A percentile compares a stretch with the other conserved stretches of the same genome.
Evolutionary conservation across 1,139 yeast genomes (phyloP).

Genomic region (Yamadazyma songkhlaensis): DNA sequence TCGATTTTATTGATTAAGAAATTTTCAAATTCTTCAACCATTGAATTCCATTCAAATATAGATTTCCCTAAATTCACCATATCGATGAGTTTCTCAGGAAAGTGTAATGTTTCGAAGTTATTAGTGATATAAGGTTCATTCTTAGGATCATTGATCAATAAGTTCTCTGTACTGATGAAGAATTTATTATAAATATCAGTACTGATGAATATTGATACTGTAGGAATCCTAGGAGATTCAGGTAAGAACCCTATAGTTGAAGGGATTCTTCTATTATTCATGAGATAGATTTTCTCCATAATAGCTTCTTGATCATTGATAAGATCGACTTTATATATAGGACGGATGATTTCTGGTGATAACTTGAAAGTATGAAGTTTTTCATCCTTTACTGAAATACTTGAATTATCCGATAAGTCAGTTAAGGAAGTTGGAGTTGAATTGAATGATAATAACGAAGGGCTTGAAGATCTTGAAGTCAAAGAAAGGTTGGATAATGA

Average conservation of each 20-base stretch:
- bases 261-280: slow-evolving; percentile 16
- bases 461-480: slow-evolving; percentile 42
- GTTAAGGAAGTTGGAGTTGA: slow-evolving; percentile 42
- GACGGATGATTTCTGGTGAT: slow-evolving; percentile 49
- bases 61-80: slow-evolving; percentile 52
- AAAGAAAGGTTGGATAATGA: slow-evolving; percentile 34
- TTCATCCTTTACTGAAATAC: slow-evolving; percentile 3
- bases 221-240: slow-evolving; percentile 29
- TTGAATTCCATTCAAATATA: slow-evolving; percentile 61
- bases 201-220: slow-evolving; percentile 33
- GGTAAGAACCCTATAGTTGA: slow-evolving; percentile 15
- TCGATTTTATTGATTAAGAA: slow-evolving; percentile 44
- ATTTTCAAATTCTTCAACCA: slow-evolving; percentile 58
- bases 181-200: slow-evolving; percentile 29
- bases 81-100: slow-evolving; percentile 5
- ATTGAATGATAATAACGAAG: slow-evolving; percentile 40
- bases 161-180: slow-evolving; percentile 29
- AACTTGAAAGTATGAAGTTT: slow-evolving; percentile 22
- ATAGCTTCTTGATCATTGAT: slow-evolving; percentile 43
- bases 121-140: background rate
- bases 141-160: slow-evolving; percentile 10
- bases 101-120: background rate
- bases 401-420: slow-evolving; percentile 26
- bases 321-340: slow-evolving; percentile 47
- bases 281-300: slow-evolving; percentile 27